Base-by-base conservation (phyloP, 2,329 filamentous ascomycete genomes). In the Fusarium sp. region DNA sequence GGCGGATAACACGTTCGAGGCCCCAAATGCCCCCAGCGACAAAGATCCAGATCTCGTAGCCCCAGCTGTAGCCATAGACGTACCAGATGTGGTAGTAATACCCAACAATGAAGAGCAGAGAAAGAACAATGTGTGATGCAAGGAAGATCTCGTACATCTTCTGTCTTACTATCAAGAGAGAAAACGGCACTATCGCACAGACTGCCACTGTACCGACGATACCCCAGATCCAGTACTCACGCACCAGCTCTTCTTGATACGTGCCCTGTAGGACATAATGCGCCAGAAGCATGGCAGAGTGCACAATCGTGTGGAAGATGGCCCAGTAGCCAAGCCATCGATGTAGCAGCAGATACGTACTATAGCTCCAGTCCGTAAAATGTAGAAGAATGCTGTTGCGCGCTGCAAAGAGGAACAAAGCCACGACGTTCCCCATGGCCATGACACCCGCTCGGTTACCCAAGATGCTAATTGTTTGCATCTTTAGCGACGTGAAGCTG, bases 301-400 rank as follows among this genome's bases (percentile, higher is more conserved):
- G 80, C 4, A 81, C 21, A 2, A 94, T 90, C 9, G 92, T 94
- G 82, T 94, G 92, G 83, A 92, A 94, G 66, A 95, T 92, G 75
- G 92, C 92, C 39, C 89, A 90, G 84, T 89, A 95, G 1, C 74
- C 78, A 14, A 80, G 67, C 76, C 79, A 80, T 31, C 80, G 76
- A 59, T 81, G 80, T 1, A 81, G 71, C 2, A 81, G 67, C 1
- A 81, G 69, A 39, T 75, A 81, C 0, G 80, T 81, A 19, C 73
- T 65, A 61, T 80, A 71, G 47, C 75, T 77, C 80, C 79, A 81
- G 64, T 77, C 74, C 3, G 80, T 80, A 15, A 81, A 2, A 49
- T 73, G 75, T 4, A 81, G 69, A 1, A 81, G 73, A 1, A 77
- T 14, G 49, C 79, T 81, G 60, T 81, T 81, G 15, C 79, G 70